Conservation (phyloP, 2,329 filamentous ascomycete genomes). For the Epichloe sibirici region DNA sequence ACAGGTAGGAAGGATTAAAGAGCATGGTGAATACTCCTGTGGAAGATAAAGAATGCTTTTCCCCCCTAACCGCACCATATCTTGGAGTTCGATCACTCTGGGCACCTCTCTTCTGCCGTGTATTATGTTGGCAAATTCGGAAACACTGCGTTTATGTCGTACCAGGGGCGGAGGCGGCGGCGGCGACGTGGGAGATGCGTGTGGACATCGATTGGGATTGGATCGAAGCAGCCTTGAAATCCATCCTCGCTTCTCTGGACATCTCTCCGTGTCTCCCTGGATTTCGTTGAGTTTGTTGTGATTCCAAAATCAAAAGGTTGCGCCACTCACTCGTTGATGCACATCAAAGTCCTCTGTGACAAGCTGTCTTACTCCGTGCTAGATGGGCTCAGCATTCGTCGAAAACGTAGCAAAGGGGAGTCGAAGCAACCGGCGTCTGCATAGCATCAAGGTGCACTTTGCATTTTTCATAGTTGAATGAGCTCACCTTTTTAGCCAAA, state of each 20-base stretch:
- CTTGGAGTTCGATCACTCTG: slow-evolving; percentile 39
- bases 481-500: slow-evolving; percentile 41
- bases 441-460: neutral
- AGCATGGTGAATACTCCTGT: slow-evolving; percentile 42
- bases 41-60: slow-evolving; percentile 51
- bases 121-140: slow-evolving; percentile 39
- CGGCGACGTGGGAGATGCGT: slow-evolving; percentile 4
- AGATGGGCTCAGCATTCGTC: neutral
- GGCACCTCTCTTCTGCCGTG: slow-evolving; percentile 31
- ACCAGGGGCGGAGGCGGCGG: slow-evolving; percentile 8
- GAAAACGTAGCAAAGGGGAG: neutral
- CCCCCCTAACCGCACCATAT: slow-evolving; percentile 51
- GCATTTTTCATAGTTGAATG: neutral
- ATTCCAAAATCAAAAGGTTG: neutral
- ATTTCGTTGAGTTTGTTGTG: neutral
- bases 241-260: slow-evolving; percentile 24
- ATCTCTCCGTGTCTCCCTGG: slow-evolving; percentile 11
- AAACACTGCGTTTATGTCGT: slow-evolving; percentile 39
- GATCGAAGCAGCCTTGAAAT: slow-evolving; percentile 23
- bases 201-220: slow-evolving; percentile 9
- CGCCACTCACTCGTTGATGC: slow-evolving; percentile 20
- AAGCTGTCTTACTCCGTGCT: slow-evolving; percentile 41
- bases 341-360: slow-evolving; percentile 23
- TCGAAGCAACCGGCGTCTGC: neutral
- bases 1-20: slow-evolving; percentile 50